phyloP scores from a whole-genome alignment of 768 basidiomycete species.

The Galerina marginata region DNA sequence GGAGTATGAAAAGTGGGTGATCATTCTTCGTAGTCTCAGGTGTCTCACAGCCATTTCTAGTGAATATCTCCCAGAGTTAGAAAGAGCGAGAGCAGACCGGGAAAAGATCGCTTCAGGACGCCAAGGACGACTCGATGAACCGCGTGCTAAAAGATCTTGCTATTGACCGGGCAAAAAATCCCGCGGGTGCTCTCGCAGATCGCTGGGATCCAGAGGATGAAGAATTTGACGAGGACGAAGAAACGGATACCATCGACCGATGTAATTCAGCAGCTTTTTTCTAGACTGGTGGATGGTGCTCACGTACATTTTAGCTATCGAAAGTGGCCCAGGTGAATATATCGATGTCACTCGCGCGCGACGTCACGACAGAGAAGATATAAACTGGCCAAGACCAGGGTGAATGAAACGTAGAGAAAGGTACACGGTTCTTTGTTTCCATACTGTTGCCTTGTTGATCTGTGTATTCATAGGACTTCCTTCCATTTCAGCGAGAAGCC shows the following conservation, averaged over 20 bases:
- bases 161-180: conserved; percentile 73
- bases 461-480: background rate
- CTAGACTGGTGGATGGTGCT: conserved; percentile 2
- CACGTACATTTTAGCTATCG: conserved; percentile 54
- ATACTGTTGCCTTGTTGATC: background rate
- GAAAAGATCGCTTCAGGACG: conserved; percentile 53
- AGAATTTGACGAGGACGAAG: conserved; percentile 61
- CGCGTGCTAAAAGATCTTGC: conserved; percentile 81
- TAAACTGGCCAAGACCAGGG: conserved; percentile 77
- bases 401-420: conserved; percentile 8
- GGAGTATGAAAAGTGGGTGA: conserved; percentile 81
- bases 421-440: conserved; percentile 6
- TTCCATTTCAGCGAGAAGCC: conserved; percentile 2
- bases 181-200: conserved; percentile 58
- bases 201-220: conserved; percentile 67
- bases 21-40: conserved; percentile 2
- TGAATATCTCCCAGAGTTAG: conserved; percentile 91
- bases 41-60: conserved; percentile 44
- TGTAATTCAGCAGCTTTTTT: conserved; percentile 51
- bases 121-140: conserved; percentile 78
- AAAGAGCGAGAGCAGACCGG: conserved; percentile 66
- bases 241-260: conserved; percentile 69
- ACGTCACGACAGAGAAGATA: conserved; percentile 55
- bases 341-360: conserved; percentile 72
- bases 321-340: conserved; percentile 74